phyloP scores from a whole-genome alignment of 2,329 filamentous ascomycete species.

The Capronia coronata region DNA sequence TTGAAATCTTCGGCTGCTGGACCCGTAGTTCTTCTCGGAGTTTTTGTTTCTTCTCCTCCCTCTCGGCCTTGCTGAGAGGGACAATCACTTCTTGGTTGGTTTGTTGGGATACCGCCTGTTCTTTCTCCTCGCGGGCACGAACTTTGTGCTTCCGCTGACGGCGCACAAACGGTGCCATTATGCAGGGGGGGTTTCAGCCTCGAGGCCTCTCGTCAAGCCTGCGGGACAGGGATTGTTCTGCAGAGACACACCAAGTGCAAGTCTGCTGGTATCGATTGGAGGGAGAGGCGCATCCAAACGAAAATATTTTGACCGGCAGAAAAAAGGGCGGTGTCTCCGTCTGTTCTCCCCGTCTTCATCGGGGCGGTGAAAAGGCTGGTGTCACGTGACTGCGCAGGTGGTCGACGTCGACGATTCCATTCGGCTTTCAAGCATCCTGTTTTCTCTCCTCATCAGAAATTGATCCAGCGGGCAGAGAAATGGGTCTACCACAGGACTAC shows the following conservation, averaged over 20 bases:
- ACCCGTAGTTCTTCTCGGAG: slow-evolving; percentile 51
- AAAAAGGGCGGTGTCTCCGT: background rate
- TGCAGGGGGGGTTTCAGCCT: slow-evolving; percentile 3
- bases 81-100: slow-evolving; percentile 21
- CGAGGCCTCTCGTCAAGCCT: background rate
- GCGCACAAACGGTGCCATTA: slow-evolving; percentile 47
- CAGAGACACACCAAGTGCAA: no score
- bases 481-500: slow-evolving; percentile 21
- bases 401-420: background rate
- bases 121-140: slow-evolving; percentile 31
- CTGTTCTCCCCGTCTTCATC: no score
- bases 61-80: slow-evolving; percentile 43
- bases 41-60: slow-evolving; percentile 47
- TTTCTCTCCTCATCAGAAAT: no score
- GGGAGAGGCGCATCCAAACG: background rate
- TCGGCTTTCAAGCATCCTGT: background rate
- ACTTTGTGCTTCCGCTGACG: slow-evolving; percentile 54
- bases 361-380: slow-evolving; percentile 6
- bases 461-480: background rate
- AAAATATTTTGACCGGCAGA: slow-evolving; percentile 14
- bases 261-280: no score
- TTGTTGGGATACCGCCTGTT: slow-evolving; percentile 4
- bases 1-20: slow-evolving; percentile 51
- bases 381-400: background rate
- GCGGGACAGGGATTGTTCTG: no score